Evolutionary conservation across 2,329 filamentous ascomycete species (phyloP).

Genomic region (Fusarium veterinarium): DNA sequence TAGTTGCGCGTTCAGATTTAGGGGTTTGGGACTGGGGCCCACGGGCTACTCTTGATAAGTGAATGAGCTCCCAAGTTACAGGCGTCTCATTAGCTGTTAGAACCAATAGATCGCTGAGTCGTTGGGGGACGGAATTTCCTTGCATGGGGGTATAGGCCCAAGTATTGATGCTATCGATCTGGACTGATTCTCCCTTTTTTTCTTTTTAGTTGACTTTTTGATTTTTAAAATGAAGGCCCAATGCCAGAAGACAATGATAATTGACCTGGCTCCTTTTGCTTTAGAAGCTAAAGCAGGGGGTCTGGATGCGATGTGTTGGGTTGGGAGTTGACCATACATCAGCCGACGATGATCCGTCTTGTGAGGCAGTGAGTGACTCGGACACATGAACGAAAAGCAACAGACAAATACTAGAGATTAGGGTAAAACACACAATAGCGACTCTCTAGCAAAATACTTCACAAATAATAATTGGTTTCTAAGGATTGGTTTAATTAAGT

Average conservation of each 20-base stretch:
- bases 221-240: not conserved
- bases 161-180: slow-evolving; percentile 2
- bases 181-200: not conserved
- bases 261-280: slow-evolving; percentile 18
- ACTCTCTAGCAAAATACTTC: too few relatives aligned
- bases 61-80: not conserved
- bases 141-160: slow-evolving; percentile 5
- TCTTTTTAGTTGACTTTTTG: not conserved
- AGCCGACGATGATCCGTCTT: slow-evolving; percentile 29
- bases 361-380: not conserved
- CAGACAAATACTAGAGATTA: not conserved
- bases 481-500: not conserved
- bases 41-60: not conserved
- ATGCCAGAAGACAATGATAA: slow-evolving; percentile 11
- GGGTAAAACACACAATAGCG: not conserved
- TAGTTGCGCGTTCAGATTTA: slow-evolving; percentile 45
- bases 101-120: slow-evolving; percentile 22
- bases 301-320: not conserved
- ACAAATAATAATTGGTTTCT: not conserved
- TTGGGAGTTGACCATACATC: slow-evolving; percentile 15
- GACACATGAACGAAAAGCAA: not conserved
- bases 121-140: slow-evolving; percentile 14
- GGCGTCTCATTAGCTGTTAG: slow-evolving; percentile 23
- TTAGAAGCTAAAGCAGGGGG: slow-evolving; percentile 21
- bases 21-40: slow-evolving; percentile 41